These are phyloP conservation scores for Chenopodium suecicum DNA, from an alignment of 148 eudicot genomes.

Conservation along the genomic window DNA sequence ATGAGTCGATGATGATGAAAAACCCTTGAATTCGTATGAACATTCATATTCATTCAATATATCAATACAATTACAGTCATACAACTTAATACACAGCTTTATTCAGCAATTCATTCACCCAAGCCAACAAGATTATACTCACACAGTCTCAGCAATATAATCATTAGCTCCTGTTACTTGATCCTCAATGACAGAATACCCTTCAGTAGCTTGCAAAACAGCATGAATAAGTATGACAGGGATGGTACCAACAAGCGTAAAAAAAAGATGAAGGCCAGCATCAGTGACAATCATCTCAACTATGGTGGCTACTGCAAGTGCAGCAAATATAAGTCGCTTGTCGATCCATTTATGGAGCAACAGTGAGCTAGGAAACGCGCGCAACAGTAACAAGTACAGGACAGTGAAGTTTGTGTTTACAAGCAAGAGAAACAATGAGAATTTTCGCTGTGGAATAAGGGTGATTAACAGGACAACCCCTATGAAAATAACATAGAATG, in stretches of 20 bases:
- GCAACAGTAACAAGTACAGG: slow-evolving; percentile 29
- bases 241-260: slow-evolving; percentile 30
- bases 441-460: slow-evolving; percentile 37
- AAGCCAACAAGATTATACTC: neutral
- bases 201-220: slow-evolving; percentile 25
- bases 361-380: slow-evolving; percentile 28
- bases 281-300: slow-evolving; percentile 36
- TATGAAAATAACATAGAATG: slow-evolving; percentile 31
- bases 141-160: neutral
- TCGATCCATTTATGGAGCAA: slow-evolving; percentile 31
- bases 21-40: too few relatives aligned
- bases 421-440: slow-evolving; percentile 38
- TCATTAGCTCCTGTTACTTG: neutral
- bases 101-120: too few relatives aligned
- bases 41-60: neutral
- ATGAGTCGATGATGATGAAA: too few relatives aligned
- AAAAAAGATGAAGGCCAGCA: slow-evolving; percentile 40
- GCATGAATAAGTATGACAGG: slow-evolving; percentile 41
- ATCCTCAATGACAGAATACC: slow-evolving; percentile 7
- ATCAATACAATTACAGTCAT: neutral
- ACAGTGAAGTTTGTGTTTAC: slow-evolving; percentile 30
- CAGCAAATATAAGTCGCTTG: slow-evolving; percentile 28
- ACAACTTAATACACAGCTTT: too few relatives aligned
- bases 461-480: slow-evolving; percentile 43
- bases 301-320: slow-evolving; percentile 15